A percentile compares a stretch with the other conserved stretches of the same genome.
phyloP scores from a whole-genome alignment of 192 early-diverging fungal species.

The Entrophospora sp. region DNA sequence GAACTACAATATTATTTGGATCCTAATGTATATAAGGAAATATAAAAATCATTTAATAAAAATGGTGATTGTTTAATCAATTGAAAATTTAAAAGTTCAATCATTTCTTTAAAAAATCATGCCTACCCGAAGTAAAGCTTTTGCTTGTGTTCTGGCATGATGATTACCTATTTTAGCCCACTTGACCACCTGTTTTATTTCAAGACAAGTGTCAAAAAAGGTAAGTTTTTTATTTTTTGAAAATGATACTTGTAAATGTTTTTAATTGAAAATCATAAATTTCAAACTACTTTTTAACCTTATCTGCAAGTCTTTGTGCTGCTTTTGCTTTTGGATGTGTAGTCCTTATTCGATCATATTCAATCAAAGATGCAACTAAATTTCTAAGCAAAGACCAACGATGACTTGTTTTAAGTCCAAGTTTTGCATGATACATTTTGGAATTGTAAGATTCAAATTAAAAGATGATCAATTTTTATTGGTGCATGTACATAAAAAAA shows the following conservation, averaged over 20 bases:
- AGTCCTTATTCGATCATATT: constrained; percentile 85
- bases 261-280: neutral
- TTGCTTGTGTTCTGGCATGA: no score
- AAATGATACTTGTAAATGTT: neutral
- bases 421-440: constrained; percentile 42
- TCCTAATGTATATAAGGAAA: constrained; percentile 33
- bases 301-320: constrained; percentile 75
- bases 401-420: constrained; percentile 57
- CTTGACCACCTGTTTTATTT: no score
- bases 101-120: neutral
- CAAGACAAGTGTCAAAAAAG: no score
- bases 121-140: neutral
- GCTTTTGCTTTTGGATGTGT: constrained; percentile 90
- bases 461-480: no score
- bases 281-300: constrained; percentile 31
- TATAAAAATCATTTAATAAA: neutral
- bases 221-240: neutral
- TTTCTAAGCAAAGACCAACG: constrained; percentile 74
- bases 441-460: constrained; percentile 25
- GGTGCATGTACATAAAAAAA: no score
- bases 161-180: no score
- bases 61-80: neutral
- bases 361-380: constrained; percentile 74
- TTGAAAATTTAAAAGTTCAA: neutral
- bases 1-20: constrained; percentile 60